Evolutionary conservation across 345 rosid genomes (phyloP), one percentile per base, ranked within the genome.

Genomic region (Brassica carinata): DNA sequence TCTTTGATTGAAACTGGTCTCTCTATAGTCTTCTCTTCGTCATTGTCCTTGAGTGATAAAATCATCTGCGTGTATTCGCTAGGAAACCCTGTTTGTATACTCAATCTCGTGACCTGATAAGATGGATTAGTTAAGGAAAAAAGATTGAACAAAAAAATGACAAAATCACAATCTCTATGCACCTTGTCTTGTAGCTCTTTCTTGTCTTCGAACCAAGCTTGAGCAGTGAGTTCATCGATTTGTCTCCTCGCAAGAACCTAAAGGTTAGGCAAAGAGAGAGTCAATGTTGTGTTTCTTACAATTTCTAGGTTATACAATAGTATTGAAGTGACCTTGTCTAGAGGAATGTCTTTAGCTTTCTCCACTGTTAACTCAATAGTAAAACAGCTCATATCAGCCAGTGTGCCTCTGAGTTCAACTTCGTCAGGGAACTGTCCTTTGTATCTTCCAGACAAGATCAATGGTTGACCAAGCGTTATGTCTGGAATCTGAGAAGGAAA

Each of bases 141-240:
- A 55, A 33, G 33, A 9, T 26, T 26, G 1, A 73, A 30, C 14
- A 67, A 3, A 11, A 3, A 11, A 40, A 15, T 43, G 29, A 36
- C 58, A 23, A 23, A 23, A 64, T 64, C 75, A 15, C 51, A 69
- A 15, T 66, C 61, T 9, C 11, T 70, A 27, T 69, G 29, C 34
- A 91, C 98, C 97, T 92, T 90, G 45, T 92, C 91, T 76, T 87
- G 87, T 18, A 91, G 88, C 85, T 87, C 87, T 83, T 77, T 82
- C 76, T 82, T 86, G 69, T 88, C 86, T 15, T 85, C 87, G 19
- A 87, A 90, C 98, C 98, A 94, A 19, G 98, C 96, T 72, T 78
- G 87, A 72, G 94, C 88, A 30, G 98, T 93, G 80, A 89, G 87
- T 27, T 77, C 72, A 77, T 93, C 90, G 43, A 95, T 90, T 76